phyloP scores from a whole-genome alignment of 2,329 filamentous ascomycete genomes.

The Trichoderma koningiopsis region DNA sequence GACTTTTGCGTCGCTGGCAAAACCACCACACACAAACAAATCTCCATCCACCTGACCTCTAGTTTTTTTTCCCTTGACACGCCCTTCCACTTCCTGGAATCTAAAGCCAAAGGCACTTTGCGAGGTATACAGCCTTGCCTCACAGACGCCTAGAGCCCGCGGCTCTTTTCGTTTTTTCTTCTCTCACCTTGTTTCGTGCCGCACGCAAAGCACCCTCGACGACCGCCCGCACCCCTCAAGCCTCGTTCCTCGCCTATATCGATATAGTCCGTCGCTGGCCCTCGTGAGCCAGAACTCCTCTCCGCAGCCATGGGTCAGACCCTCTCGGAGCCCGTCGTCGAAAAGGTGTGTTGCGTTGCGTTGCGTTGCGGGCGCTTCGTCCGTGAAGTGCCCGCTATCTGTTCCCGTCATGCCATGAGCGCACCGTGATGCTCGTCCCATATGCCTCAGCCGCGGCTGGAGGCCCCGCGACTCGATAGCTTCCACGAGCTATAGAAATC shows the following conservation, averaged over 20 bases:
- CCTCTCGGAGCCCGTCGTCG: constrained; percentile 96
- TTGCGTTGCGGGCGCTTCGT: constrained; percentile 18
- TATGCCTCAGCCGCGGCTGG: background rate
- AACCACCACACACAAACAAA: constrained; percentile 22
- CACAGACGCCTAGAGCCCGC: background rate
- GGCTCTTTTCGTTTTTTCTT: background rate
- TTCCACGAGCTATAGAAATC: background rate
- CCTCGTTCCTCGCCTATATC: background rate
- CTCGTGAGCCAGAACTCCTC: constrained; percentile 32
- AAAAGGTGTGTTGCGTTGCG: constrained; percentile 75
- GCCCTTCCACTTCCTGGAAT: constrained; percentile 2
- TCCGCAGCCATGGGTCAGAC: constrained; percentile 85
- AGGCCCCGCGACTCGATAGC: background rate
- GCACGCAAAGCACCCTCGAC: background rate
- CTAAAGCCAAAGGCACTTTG: constrained; percentile 15
- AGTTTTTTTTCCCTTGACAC: constrained; percentile 2
- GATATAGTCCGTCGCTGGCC: constrained; percentile 23
- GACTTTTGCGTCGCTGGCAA: constrained; percentile 28
- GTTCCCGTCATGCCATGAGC: background rate
- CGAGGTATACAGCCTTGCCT: constrained; percentile 3
- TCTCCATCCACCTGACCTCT: constrained; percentile 9
- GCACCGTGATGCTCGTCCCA: constrained; percentile 18
- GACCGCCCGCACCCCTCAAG: constrained; percentile 16
- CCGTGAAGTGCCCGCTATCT: constrained; percentile 19
- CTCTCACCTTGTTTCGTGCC: background rate